phyloP scores from a whole-genome alignment of 805 yeast species.

The Lachancea mirantina region DNA sequence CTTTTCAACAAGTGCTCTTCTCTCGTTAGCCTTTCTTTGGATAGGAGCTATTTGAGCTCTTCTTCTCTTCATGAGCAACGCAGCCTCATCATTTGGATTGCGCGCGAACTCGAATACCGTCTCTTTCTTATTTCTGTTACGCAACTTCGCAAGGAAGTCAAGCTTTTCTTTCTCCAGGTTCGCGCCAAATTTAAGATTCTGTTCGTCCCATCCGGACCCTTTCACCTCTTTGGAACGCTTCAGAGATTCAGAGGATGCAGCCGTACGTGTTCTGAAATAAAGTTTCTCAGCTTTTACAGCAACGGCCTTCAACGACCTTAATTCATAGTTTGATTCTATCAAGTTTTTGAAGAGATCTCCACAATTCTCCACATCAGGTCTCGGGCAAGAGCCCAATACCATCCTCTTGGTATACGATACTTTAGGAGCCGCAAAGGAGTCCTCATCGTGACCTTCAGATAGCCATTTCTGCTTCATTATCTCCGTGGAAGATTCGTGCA shows the following conservation, averaged over 20 bases:
- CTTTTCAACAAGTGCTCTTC: conserved; percentile 57
- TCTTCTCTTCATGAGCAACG: conserved; percentile 78
- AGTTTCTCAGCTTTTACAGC: conserved; percentile 83
- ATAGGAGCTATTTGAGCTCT: conserved; percentile 84
- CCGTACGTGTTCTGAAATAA: conserved; percentile 74
- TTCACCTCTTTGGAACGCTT: conserved; percentile 76
- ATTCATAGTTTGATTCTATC: conserved; percentile 58
- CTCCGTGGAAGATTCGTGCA: conserved; percentile 57
- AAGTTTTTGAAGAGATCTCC: conserved; percentile 65
- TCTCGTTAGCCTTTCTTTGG: conserved; percentile 69
- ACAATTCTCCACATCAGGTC: conserved; percentile 59
- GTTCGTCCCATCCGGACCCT: conserved; percentile 80
- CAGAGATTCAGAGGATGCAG: conserved; percentile 82
- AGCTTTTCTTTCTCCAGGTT: conserved; percentile 70
- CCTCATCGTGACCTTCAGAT: conserved; percentile 33
- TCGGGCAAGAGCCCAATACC: conserved; percentile 77
- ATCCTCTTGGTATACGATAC: conserved; percentile 67
- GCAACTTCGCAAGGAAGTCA: conserved; percentile 61
- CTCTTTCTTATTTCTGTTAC: conserved; percentile 66
- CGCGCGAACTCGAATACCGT: conserved; percentile 89
- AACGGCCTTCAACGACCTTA: conserved; percentile 57
- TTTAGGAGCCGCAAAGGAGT: conserved; percentile 43
- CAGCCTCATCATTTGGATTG: conserved; percentile 57
- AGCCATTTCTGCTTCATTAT: conserved; percentile 42
- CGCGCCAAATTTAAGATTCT: conserved; percentile 70